Conservation (phyloP, 371 early-diverging fungal genomes). For the Rhizopus microsporus region DNA sequence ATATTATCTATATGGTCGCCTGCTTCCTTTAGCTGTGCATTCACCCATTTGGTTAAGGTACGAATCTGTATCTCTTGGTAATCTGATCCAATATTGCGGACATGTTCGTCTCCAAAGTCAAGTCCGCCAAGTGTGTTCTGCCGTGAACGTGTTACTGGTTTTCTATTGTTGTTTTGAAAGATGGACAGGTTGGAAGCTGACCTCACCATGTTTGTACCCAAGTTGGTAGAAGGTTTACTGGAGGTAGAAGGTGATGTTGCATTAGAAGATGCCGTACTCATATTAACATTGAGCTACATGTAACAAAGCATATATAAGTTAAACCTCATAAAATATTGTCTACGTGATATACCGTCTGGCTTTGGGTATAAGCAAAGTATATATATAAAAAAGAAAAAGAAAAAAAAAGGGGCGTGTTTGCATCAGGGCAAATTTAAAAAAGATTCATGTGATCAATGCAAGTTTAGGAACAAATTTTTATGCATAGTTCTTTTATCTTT, state of each 20-base stretch:
- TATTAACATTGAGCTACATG: conserved; percentile 19
- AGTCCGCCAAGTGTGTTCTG: conserved; percentile 24
- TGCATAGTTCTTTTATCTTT: neutral
- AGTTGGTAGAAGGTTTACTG: conserved; percentile 15
- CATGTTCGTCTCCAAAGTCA: conserved; percentile 33
- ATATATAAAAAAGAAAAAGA: conserved; percentile 2
- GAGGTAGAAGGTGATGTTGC: conserved; percentile 25
- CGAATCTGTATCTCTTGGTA: conserved; percentile 71
- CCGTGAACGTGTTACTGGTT: conserved; percentile 23
- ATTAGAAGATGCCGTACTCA: conserved; percentile 28
- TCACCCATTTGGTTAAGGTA: conserved; percentile 85
- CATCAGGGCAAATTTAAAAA: too few species aligned
- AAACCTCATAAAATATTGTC: neutral
- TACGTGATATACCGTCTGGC: neutral
- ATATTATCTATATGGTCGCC: conserved; percentile 44
- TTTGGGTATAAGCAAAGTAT: neutral
- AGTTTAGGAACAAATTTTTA: neutral
- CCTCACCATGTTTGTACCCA: conserved; percentile 18
- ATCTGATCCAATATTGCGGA: conserved; percentile 47
- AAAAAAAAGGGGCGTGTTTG: neutral
- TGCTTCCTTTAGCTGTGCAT: conserved; percentile 63
- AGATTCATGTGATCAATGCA: neutral
- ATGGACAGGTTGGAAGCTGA: conserved; percentile 27
- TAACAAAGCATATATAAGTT: neutral
- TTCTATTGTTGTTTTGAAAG: conserved; percentile 16